Base-by-base conservation (phyloP, 108 stramenopile genomes). In the Fistulifera pelliculosa region DNA sequence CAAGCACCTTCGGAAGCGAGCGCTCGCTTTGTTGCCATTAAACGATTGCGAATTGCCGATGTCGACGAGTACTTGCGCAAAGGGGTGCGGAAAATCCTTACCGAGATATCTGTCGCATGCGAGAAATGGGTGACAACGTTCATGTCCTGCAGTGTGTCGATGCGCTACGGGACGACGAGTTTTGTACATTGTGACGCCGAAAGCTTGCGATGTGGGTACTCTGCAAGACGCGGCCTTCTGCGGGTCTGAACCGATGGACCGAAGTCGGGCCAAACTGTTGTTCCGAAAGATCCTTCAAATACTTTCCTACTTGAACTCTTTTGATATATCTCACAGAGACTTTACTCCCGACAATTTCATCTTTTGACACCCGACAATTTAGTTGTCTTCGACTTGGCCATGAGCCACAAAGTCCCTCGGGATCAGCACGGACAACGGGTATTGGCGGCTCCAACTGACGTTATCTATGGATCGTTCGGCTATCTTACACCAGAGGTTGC, bases 401-500 rank as follows among this genome's bases (percentile, higher is more conserved):
- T 90, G 84, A 80, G 79, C 21, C 56, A 87, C 23, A 69, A 73
- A 31, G 56, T 83, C 8, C 83, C 80, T 15, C 52, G 47, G 22
- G 62, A 62, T 2, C 60, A 55, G 16, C 57, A 43, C 26, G 26
- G 41, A 2, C 5, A 23, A 5, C 22, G 25, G 7, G 6, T 22
- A 5, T 7, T 51, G 22, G 35, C 19, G n/a, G 44, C 27, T 1
- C 25, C 35, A 17, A 21, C 40, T 17, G 47, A 52, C 16, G 55
- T 41, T 6, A 21, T 57, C 18, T 25, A 45, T 35, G 75, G 62
- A 10, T 82, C 83, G 19, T 60, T 48, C 15, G 73, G 79, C 52
- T 92, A 85, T 47, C 65, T 89, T 49, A 47, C 72, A 14, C 90
- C 90, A 2, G 85, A 86, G 44, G 73, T 92, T 10, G 66, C 50